Evolutionary conservation across 352 stramenopile genomes (phyloP).

Genomic region (Phytophthora colocasiae): DNA sequence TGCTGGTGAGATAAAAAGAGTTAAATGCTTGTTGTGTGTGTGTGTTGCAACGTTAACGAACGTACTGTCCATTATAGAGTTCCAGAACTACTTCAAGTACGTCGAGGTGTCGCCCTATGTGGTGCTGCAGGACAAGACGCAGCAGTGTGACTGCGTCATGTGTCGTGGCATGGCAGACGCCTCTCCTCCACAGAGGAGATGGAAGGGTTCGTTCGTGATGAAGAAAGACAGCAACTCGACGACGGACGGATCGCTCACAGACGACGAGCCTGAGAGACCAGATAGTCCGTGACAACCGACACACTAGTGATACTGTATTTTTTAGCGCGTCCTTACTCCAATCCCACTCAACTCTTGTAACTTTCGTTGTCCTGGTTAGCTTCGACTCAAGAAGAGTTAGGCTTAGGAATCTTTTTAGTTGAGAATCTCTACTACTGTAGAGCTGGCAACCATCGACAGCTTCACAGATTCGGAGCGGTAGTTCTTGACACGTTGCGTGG

Average conservation of each 20-base stretch:
- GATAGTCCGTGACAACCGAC: constrained; percentile 25
- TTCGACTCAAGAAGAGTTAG: constrained; percentile 1
- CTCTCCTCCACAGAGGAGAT: constrained; percentile 13
- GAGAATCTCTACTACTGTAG: constrained; percentile 2
- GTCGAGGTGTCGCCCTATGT: constrained; percentile 72
- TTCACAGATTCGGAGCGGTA: too few relatives aligned
- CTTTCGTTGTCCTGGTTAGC: not conserved
- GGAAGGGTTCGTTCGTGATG: constrained; percentile 13
- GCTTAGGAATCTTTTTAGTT: too few relatives aligned
- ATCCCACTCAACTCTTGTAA: not conserved
- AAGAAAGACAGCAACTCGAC: constrained; percentile 27
- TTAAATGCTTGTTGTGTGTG: not conserved
- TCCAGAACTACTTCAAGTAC: constrained; percentile 73
- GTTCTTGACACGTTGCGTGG: too few relatives aligned
- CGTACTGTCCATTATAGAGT: constrained; percentile 36
- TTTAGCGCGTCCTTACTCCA: constrained; percentile 7
- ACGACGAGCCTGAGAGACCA: constrained; percentile 38
- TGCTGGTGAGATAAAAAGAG: constrained; percentile 35
- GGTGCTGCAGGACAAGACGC: constrained; percentile 64
- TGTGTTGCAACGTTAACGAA: constrained; percentile 4
- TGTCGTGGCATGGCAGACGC: constrained; percentile 51
- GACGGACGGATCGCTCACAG: constrained; percentile 36
- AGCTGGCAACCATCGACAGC: too few relatives aligned
- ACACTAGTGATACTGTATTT: constrained; percentile 25
- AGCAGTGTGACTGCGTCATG: constrained; percentile 64